phyloP scores from a whole-genome alignment of 2,329 filamentous ascomycete genomes.

The Cylindrodendrum hubeiense region DNA sequence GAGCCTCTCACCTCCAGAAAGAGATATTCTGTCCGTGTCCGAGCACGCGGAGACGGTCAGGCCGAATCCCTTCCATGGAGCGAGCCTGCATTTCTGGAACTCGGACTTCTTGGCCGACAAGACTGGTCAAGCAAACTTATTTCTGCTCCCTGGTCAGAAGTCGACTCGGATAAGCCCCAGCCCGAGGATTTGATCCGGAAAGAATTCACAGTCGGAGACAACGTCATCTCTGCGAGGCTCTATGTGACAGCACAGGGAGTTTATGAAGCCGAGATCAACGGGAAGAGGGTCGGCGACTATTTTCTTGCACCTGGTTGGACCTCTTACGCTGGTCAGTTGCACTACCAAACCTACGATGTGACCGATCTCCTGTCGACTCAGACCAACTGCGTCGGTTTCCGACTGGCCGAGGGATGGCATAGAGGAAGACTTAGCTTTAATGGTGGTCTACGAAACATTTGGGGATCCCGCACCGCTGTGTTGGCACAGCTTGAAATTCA shows the following conservation, averaged over 20 bases:
- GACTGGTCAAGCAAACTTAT: slow-evolving; percentile 48
- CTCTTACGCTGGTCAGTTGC: slow-evolving; percentile 59
- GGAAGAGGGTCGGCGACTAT: slow-evolving; percentile 50
- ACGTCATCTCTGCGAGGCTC: slow-evolving; percentile 48
- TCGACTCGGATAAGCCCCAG: slow-evolving; percentile 38
- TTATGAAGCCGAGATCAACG: slow-evolving; percentile 60
- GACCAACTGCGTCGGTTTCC: slow-evolving; percentile 34
- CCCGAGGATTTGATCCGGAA: slow-evolving; percentile 30
- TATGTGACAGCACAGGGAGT: slow-evolving; percentile 61
- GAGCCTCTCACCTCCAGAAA: slow-evolving; percentile 24
- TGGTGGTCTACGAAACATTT: slow-evolving; percentile 45
- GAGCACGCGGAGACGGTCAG: slow-evolving; percentile 8
- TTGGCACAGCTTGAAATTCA: slow-evolving; percentile 55
- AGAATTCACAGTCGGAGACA: slow-evolving; percentile 13
- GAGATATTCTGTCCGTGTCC: slow-evolving; percentile 27
- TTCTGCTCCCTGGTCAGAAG: slow-evolving; percentile 35
- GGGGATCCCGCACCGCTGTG: slow-evolving; percentile 54
- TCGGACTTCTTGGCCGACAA: slow-evolving; percentile 45
- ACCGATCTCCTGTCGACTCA: slow-evolving; percentile 48
- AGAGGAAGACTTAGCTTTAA: slow-evolving; percentile 51
- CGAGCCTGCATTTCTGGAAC: slow-evolving; percentile 41
- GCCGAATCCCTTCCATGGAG: slow-evolving; percentile 26
- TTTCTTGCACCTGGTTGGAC: slow-evolving; percentile 64
- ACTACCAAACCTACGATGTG: slow-evolving; percentile 66
- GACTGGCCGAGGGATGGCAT: slow-evolving; percentile 65